These are phyloP conservation scores for Leersia perrieri DNA, from an alignment of 176 grass and related monocot genomes.

Conservation along the genomic window DNA sequence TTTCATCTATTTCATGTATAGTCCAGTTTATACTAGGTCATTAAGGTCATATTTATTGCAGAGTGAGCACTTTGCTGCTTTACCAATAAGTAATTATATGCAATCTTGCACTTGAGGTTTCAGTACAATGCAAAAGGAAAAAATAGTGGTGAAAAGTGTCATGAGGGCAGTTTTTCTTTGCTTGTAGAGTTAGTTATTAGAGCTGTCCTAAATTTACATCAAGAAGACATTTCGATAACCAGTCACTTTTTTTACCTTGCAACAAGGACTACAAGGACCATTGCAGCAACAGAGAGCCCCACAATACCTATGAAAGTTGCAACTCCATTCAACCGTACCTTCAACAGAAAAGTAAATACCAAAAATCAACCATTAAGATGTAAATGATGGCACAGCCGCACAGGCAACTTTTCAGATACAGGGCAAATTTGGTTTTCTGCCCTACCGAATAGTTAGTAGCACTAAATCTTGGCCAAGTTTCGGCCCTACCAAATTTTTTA, in stretches of 20 bases:
- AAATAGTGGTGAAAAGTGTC: background rate
- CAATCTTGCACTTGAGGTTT: background rate
- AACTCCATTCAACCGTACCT: conserved; percentile 95
- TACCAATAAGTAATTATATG: background rate
- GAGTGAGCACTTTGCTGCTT: background rate
- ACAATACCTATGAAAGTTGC: conserved; percentile 93
- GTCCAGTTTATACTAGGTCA: background rate
- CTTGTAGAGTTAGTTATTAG: background rate
- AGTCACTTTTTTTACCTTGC: conserved; percentile 53
- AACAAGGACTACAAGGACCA: conserved; percentile 72
- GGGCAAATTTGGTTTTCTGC: background rate
- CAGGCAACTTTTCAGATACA: background rate
- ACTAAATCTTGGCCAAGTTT: background rate
- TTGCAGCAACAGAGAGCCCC: conserved; percentile 72
- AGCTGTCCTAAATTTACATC: background rate
- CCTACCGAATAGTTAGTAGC: background rate
- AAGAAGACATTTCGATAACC: background rate
- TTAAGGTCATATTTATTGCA: background rate
- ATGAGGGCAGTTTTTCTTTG: background rate
- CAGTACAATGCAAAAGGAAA: background rate
- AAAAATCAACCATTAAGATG: conserved; percentile 5
- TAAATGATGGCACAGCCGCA: background rate
- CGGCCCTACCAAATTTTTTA: background rate
- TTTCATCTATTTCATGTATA: background rate
- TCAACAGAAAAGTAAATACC: conserved; percentile 35